Percentiles rank a stretch among this genome's conserved stretches.
phyloP scores from a whole-genome alignment of 2,329 filamentous ascomycete genomes.

The Beauveria pseudobassiana region DNA sequence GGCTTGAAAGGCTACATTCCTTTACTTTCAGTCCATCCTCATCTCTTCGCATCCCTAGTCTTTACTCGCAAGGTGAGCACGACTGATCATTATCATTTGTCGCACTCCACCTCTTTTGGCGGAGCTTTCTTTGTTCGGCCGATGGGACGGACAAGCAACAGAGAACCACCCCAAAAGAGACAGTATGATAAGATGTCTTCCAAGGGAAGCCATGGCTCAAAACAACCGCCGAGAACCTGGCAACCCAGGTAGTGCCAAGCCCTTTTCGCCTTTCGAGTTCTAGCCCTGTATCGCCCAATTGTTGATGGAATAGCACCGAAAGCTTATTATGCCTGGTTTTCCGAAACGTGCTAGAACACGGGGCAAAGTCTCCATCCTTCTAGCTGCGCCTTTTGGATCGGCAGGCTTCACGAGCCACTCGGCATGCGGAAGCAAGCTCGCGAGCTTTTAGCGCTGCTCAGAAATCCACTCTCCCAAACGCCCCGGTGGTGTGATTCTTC shows the following conservation, averaged over 20 bases:
- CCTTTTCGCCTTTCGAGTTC: not conserved
- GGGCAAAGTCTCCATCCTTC: not conserved
- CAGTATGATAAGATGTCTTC: not conserved
- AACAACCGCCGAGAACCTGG: not conserved
- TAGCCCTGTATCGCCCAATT: not conserved
- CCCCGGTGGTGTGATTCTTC: not conserved
- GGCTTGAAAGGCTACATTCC: no score
- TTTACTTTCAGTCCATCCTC: no score
- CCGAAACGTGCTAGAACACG: slow-evolving; percentile 3
- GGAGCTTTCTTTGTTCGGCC: not conserved
- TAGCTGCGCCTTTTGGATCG: slow-evolving; percentile 1
- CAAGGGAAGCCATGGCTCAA: not conserved
- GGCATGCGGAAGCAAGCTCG: not conserved
- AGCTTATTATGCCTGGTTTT: slow-evolving; percentile 4
- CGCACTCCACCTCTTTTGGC: not conserved
- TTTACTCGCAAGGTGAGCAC: not conserved
- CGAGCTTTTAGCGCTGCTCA: not conserved
- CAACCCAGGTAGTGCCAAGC: not conserved
- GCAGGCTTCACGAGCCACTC: not conserved
- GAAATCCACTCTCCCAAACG: not conserved
- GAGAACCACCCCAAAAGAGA: not conserved
- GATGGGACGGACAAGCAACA: not conserved
- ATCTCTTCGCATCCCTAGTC: no score
- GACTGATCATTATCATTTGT: not conserved
- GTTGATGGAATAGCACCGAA: not conserved